phyloP scores from a whole-genome alignment of 106 monocot species.

The Gastrodia elata region DNA sequence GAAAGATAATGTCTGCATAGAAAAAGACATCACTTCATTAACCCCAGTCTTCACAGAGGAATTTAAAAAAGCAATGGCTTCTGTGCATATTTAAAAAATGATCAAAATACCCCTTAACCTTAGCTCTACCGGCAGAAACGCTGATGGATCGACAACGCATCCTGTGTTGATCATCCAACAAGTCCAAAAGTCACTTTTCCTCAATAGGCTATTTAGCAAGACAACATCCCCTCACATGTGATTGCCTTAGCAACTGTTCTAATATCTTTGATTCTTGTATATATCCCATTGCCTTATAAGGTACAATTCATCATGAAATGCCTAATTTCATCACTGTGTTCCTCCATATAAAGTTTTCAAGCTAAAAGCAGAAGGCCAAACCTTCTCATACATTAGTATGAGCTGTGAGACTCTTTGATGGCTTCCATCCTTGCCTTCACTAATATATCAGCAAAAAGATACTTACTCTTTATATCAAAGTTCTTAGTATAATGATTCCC shows the following conservation, averaged over 20 bases:
- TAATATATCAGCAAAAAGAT: not conserved
- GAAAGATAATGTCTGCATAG: too few species aligned
- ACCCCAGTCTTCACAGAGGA: too few species aligned
- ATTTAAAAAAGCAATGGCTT: too few species aligned
- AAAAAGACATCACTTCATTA: too few species aligned
- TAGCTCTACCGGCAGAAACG: too few species aligned
- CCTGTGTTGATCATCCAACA: too few species aligned
- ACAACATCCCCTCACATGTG: not conserved
- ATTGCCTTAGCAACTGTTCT: not conserved
- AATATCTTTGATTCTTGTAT: not conserved
- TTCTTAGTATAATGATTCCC: not conserved
- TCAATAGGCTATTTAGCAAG: not conserved
- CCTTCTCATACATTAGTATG: not conserved
- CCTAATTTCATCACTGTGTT: not conserved
- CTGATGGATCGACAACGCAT: too few species aligned
- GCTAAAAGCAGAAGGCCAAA: not conserved
- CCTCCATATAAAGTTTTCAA: not conserved
- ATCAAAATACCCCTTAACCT: too few species aligned
- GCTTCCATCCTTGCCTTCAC: not conserved
- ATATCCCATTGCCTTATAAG: not conserved
- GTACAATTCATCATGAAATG: conserved; percentile 2
- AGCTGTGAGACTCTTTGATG: not conserved
- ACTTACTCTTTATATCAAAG: not conserved
- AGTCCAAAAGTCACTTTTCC: not conserved
- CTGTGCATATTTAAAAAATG: too few species aligned